A percentile compares a stretch with the other conserved stretches of the same genome.
Evolutionary conservation across 768 basidiomycete species (phyloP).

Genomic region (Boletus reticulatus): DNA sequence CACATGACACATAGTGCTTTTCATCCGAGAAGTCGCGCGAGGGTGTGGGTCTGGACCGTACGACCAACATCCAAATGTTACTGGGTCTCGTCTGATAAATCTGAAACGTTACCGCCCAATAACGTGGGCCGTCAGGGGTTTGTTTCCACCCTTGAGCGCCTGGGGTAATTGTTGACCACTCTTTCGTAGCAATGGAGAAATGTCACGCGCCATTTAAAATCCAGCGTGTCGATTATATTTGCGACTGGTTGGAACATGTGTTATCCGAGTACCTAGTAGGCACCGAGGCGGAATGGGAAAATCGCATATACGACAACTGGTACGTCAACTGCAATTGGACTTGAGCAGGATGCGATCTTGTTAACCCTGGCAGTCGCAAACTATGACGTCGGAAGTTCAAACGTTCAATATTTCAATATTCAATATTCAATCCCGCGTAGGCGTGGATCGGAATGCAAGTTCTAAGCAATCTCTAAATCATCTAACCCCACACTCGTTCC

Average conservation of each 20-base stretch:
- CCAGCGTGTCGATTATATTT: constrained; percentile 32
- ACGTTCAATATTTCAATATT: not conserved
- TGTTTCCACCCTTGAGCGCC: constrained; percentile 2
- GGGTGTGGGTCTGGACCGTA: constrained; percentile 32
- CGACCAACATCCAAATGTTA: constrained; percentile 24
- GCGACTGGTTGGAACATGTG: constrained; percentile 39
- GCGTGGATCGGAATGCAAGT: not conserved
- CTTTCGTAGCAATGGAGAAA: constrained; percentile 42
- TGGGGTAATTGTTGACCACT: not conserved
- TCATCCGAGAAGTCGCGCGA: constrained; percentile 31
- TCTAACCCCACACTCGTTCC: not conserved
- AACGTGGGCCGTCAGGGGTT: constrained; percentile 42
- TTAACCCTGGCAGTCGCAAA: constrained; percentile 8
- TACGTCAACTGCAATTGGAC: constrained; percentile 6
- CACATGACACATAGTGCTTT: constrained; percentile 23
- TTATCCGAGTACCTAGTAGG: constrained; percentile 26
- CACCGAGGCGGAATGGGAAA: constrained; percentile 28
- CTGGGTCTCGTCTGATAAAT: constrained; percentile 35
- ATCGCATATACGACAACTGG: constrained; percentile 29
- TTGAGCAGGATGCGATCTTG: not conserved
- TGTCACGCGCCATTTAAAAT: constrained; percentile 44
- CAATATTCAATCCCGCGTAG: too few species aligned
- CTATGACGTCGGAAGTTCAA: not conserved
- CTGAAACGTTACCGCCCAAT: constrained; percentile 38
- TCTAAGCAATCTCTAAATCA: not conserved